These are phyloP conservation scores for Peronospora farinosa DNA, from an alignment of 352 stramenopile genomes.

Conservation along the genomic window DNA sequence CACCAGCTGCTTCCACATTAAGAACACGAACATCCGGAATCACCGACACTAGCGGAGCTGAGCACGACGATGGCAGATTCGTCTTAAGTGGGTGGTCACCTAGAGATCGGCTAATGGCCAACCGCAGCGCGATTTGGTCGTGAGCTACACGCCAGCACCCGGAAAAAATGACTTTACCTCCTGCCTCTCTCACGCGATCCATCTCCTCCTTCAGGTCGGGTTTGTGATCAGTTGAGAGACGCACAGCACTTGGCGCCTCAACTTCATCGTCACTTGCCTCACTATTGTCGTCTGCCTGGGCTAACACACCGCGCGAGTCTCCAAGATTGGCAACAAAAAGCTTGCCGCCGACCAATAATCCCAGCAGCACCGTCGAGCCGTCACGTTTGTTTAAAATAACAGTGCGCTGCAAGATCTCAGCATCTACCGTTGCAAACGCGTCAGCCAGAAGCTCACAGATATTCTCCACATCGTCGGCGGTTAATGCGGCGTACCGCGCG, in stretches of 20 bases:
- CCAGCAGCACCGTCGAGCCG: conserved; percentile 68
- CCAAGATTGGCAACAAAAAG: conserved; percentile 75
- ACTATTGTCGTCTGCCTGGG: conserved; percentile 24
- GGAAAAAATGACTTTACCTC: conserved; percentile 74
- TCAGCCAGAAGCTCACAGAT: conserved; percentile 49
- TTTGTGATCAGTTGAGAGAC: conserved; percentile 78
- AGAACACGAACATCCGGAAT: conserved; percentile 65
- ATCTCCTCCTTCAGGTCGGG: conserved; percentile 58
- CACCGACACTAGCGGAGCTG: conserved; percentile 59
- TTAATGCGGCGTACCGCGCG: conserved; percentile 26
- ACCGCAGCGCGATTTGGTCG: conserved; percentile 54
- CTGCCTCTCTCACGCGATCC: conserved; percentile 51
- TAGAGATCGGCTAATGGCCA: conserved; percentile 73
- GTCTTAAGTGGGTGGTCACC: conserved; percentile 76
- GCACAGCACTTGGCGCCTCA: conserved; percentile 27
- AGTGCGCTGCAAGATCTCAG: conserved; percentile 65
- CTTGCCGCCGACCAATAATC: conserved; percentile 59
- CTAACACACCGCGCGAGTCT: conserved; percentile 64
- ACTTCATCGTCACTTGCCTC: conserved; percentile 18
- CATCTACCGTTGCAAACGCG: conserved; percentile 55
- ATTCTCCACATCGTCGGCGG: conserved; percentile 39
- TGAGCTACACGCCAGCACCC: conserved; percentile 81
- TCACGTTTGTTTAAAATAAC: conserved; percentile 65
- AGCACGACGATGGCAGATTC: conserved; percentile 52
- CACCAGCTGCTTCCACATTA: conserved; percentile 44